Percentiles rank a stretch among this genome's conserved stretches.
These are phyloP conservation scores for Jatropha curcas DNA, from an alignment of 345 rosid genomes.

Conservation along the genomic window DNA sequence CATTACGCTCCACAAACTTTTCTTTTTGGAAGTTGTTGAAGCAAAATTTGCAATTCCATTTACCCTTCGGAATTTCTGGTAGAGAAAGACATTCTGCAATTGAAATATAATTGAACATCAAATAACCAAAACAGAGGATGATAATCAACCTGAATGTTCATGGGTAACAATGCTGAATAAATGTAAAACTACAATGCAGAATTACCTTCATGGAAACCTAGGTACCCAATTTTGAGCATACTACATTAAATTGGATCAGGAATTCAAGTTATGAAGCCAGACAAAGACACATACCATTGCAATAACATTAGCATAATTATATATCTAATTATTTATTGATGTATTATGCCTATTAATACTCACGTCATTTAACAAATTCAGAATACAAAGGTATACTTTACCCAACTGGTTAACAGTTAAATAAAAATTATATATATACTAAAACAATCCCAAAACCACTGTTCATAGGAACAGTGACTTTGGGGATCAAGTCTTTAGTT, in stretches of 20 bases:
- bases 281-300: not conserved
- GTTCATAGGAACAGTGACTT: no score
- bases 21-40: conserved; percentile 57
- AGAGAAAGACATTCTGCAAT: conserved; percentile 74
- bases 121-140: not conserved
- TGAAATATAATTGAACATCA: not conserved
- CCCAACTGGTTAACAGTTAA: no score
- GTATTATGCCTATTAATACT: not conserved
- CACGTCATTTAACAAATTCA: no score
- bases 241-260: not conserved
- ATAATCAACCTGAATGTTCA: not conserved
- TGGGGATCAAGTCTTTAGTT: no score
- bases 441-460: no score
- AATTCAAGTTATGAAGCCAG: not conserved
- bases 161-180: not conserved
- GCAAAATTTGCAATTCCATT: conserved; percentile 87
- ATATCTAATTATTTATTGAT: not conserved
- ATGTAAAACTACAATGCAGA: not conserved
- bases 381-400: no score
- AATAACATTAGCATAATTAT: not conserved
- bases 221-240: not conserved
- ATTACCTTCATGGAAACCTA: not conserved
- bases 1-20: conserved; percentile 66
- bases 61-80: conserved; percentile 54
- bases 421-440: no score